phyloP scores from a whole-genome alignment of 2,329 filamentous ascomycete genomes.

The Beauveria sp. region DNA sequence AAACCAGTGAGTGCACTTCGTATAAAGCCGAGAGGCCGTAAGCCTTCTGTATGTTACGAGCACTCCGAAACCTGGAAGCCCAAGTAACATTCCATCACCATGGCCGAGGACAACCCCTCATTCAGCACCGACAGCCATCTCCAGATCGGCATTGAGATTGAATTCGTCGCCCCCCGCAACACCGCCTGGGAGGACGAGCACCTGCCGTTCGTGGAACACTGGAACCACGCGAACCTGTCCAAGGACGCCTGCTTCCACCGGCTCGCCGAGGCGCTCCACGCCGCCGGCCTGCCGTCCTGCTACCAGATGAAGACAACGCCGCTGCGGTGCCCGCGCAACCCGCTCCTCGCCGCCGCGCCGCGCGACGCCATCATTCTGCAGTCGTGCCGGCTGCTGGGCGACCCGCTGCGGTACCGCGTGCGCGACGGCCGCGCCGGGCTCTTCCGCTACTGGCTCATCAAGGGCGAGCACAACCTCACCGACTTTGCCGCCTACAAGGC shows the following conservation, averaged over 20 bases:
- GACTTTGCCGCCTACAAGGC: not conserved
- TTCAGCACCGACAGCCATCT: not conserved
- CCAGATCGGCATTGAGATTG: conserved; percentile 15
- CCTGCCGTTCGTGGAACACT: not conserved
- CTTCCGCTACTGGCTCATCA: not conserved
- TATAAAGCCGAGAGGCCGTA: not conserved
- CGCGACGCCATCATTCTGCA: not conserved
- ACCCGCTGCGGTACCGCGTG: not conserved
- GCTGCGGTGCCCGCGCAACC: not conserved
- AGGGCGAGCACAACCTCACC: not conserved
- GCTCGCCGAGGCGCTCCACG: not conserved
- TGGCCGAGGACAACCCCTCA: not conserved
- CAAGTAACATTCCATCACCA: not conserved
- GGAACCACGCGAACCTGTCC: not conserved
- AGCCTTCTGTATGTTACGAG: not conserved
- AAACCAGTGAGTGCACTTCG: not conserved
- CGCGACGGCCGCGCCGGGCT: not conserved
- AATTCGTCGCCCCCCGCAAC: conserved; percentile 14
- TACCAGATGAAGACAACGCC: not conserved
- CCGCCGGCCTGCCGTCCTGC: not conserved
- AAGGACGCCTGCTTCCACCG: conserved; percentile 4
- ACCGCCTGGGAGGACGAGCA: not conserved
- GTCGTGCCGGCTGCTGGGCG: not conserved
- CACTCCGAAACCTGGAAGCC: too few species aligned
- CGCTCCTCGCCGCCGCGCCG: not conserved